Conservation (phyloP, 2,329 filamentous ascomycete genomes). For the Epichloe sp. region DNA sequence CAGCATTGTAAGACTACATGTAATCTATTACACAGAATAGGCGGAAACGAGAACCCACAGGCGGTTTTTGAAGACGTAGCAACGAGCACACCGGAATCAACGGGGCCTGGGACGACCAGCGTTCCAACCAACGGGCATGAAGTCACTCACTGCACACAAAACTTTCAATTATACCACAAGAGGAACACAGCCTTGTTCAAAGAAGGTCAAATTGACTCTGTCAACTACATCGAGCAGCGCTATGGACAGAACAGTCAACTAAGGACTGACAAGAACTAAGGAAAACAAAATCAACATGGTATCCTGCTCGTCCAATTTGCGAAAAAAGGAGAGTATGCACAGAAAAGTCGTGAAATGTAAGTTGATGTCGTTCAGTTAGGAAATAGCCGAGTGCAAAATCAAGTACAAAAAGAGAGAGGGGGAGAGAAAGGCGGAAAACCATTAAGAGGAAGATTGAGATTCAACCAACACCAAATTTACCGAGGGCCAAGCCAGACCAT, state of each 20-base stretch:
- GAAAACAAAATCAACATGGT: slow-evolving; percentile 9
- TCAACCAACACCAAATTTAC: not conserved
- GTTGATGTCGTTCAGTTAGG: not conserved
- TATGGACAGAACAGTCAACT: not conserved
- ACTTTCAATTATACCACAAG: not conserved
- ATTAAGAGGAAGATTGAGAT: too few relatives aligned
- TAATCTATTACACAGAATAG: not conserved
- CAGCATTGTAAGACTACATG: slow-evolving; percentile 4
- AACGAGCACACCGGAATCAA: not conserved
- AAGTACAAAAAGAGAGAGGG: not conserved
- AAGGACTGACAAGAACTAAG: not conserved
- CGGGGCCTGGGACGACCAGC: too few relatives aligned
- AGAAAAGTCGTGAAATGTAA: slow-evolving; percentile 7
- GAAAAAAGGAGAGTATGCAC: slow-evolving; percentile 3
- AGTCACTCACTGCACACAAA: not conserved
- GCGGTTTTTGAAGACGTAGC: not conserved
- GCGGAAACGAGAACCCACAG: not conserved
- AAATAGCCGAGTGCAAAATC: not conserved
- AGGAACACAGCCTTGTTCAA: not conserved
- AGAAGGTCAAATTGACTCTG: not conserved
- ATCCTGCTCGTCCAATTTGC: slow-evolving; percentile 11
- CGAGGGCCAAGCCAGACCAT: not conserved
- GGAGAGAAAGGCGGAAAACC: not conserved
- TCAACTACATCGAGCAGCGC: not conserved
- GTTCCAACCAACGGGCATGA: too few relatives aligned